Base-by-base conservation (phyloP, 768 basidiomycete species). In the Amanita molliuscula region DNA sequence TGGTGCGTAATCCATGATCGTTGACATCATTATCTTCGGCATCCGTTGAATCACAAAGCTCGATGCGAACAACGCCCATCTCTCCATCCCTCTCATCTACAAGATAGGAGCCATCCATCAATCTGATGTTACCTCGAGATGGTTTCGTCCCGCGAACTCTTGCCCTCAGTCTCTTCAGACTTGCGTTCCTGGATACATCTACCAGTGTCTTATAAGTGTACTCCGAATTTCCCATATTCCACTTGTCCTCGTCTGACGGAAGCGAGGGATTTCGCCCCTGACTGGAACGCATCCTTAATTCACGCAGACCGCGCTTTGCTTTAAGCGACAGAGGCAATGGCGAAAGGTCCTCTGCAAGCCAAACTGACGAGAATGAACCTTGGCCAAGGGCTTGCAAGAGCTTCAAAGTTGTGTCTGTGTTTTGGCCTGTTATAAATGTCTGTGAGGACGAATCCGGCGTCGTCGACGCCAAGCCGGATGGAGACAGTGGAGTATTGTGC, bases 331-430 rank as follows among this genome's bases (percentile, higher is more conserved):
- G 65, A 2, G 75, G 70, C 36, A 72, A 65, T 8, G 62, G 63
- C 10, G 73, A 74, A 7, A 76, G 63, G 56, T 78, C 77, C 40
- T 74, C 70, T 2, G 83, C 85, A 6, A 86, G 74, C 82, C 85
- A 88, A 11, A 90, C 87, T 43, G 73, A 73, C 42, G 79, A 82
- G 62, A 90, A 90, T 1, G 84, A 77, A 36, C 87, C 87, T 31
- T 78, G 75, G 18, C 87, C 87, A 2, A 90, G 71, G 3, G 70
- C 64, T 1, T 69, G 70, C 26, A 78, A 55, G 6, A 88, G 75
- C 18, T 67, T 67, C 15, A 82, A 66, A 15, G 70, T 62, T n/a
- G 67, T 61, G 2, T 57, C 55, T 29, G 38, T 40, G 26, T 38
- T 48, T 48, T 59, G 41, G n/a, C 23, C 52, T 37, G 47, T 56